These are phyloP conservation scores for Malassezia vespertilionis DNA, from an alignment of 1,284 basidiomycete species.

Conservation along the genomic window DNA sequence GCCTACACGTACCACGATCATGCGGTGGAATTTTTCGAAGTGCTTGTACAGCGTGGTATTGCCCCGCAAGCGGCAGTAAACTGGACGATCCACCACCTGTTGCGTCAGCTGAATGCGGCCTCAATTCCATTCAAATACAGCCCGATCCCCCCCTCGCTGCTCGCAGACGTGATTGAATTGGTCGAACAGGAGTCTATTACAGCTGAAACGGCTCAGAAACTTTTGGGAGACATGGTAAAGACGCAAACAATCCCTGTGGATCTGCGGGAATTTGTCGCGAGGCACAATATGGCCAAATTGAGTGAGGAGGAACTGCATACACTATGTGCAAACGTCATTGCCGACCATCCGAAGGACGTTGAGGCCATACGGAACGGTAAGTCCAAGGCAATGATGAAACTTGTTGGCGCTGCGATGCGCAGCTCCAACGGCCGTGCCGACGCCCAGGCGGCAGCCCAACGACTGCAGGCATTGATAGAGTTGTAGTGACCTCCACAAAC, in stretches of 20 bases:
- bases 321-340: constrained; percentile 59
- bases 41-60: constrained; percentile 20
- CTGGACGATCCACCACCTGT: constrained; percentile 54
- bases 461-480: constrained; percentile 7
- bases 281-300: constrained; percentile 8
- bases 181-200: constrained; percentile 62
- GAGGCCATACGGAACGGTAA: constrained; percentile 63
- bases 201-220: constrained; percentile 34
- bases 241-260: background rate
- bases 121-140: constrained; percentile 24
- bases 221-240: constrained; percentile 33
- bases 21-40: constrained; percentile 39
- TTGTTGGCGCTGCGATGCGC: constrained; percentile 84
- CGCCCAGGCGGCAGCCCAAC: constrained; percentile 30
- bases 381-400: constrained; percentile 68
- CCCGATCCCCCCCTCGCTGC: constrained; percentile 50
- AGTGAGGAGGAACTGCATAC: constrained; percentile 19
- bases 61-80: constrained; percentile 57
- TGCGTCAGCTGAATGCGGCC: constrained; percentile 28
- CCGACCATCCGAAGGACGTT: constrained; percentile 61
- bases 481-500: constrained; percentile 6
- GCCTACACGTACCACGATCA: constrained; percentile 8
- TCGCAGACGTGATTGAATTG: constrained; percentile 68
- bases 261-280: constrained; percentile 7
- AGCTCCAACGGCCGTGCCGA: constrained; percentile 67